Conservation (phyloP, 495 filamentous ascomycete species). For the Talaromyces borbonicus region DNA sequence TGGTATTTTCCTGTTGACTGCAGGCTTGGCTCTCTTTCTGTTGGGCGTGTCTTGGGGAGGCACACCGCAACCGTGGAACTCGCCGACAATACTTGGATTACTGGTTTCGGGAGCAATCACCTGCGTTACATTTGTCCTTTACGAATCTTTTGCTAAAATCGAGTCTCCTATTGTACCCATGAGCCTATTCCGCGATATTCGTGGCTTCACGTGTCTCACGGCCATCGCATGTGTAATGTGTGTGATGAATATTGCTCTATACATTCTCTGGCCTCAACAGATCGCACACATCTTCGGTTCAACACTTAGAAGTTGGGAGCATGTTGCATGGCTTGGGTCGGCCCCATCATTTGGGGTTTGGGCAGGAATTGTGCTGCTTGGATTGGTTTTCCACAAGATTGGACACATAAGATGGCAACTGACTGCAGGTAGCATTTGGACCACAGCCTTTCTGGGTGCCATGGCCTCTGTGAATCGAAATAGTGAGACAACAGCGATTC, state of each 20-base stretch:
- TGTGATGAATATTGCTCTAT: neutral
- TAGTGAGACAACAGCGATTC: neutral
- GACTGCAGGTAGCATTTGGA: too few species aligned
- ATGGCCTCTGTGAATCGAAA: neutral
- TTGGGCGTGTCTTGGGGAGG: neutral
- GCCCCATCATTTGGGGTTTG: neutral
- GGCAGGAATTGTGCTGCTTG: neutral
- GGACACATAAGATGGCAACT: neutral
- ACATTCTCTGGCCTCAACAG: neutral
- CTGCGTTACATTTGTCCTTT: neutral
- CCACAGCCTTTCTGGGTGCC: neutral
- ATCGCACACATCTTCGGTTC: neutral
- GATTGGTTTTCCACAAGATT: neutral
- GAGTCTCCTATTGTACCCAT: neutral
- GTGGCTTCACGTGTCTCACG: neutral
- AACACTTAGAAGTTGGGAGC: neutral
- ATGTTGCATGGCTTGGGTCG: neutral
- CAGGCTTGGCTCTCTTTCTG: neutral
- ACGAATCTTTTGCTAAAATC: neutral
- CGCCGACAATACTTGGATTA: neutral
- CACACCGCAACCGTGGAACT: neutral
- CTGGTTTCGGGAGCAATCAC: neutral
- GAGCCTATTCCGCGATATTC: neutral
- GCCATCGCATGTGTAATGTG: neutral
- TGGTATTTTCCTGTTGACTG: neutral